phyloP scores from a whole-genome alignment of 805 yeast genomes.

The Monosporozyma aquatica region DNA sequence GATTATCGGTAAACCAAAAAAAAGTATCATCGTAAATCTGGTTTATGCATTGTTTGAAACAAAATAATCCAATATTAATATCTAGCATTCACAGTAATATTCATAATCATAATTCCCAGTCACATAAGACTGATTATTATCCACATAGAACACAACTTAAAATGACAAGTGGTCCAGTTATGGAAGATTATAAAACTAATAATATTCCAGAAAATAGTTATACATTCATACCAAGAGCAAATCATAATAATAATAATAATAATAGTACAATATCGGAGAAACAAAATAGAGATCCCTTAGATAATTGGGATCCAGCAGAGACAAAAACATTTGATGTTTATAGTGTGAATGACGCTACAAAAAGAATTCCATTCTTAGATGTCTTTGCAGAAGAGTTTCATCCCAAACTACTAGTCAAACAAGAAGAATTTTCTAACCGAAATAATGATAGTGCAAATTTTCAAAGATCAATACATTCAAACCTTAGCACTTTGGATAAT shows the following conservation, averaged over 20 bases:
- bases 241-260: too few species aligned
- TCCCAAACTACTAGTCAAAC: neutral
- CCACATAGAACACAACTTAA: neutral
- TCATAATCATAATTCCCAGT: neutral
- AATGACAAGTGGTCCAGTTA: neutral
- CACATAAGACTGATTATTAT: neutral
- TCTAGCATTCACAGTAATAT: neutral
- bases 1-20: too few species aligned
- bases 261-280: too few species aligned
- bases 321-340: constrained; percentile 22
- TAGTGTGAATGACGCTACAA: constrained; percentile 13
- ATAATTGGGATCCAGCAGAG: constrained; percentile 14
- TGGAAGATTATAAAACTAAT: neutral
- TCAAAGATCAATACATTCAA: too few species aligned
- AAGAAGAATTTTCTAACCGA: neutral
- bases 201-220: too few species aligned
- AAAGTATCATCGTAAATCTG: neutral
- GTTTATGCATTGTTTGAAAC: neutral
- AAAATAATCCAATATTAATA: neutral
- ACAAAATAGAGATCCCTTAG: neutral
- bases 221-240: too few species aligned
- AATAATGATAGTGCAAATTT: neutral
- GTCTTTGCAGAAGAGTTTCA: constrained; percentile 16
- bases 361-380: constrained; percentile 13
- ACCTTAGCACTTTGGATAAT: neutral